Evolutionary conservation across 73 alveolate species (phyloP), one percentile per base, ranked within the genome.

Genomic region (Halteria grandinella): DNA sequence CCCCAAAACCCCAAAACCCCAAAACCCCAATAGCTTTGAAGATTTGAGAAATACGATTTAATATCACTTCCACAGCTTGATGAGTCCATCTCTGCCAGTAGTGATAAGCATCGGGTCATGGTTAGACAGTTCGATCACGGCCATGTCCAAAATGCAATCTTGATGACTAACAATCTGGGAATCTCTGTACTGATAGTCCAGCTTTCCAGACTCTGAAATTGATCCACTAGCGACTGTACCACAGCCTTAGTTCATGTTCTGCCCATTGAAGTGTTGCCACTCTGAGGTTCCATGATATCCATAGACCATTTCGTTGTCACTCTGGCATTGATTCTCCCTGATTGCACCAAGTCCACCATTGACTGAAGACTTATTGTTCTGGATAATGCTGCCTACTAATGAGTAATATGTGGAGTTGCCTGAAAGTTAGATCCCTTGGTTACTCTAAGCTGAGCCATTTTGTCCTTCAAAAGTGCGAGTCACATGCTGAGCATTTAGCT

Each of bases 41-140:
- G n/a, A n/a, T n/a, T n/a, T n/a, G n/a, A n/a, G n/a, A n/a, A n/a
- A n/a, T n/a, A n/a, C n/a, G n/a, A n/a, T n/a, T n/a, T n/a, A n/a
- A n/a, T 36, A 5, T 69, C 84, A 80, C 41, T 71, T 80, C 90
- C 90, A 80, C n/a, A 80, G 73, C 54, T 82, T 82, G 20, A 82
- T 78, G 5, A 57, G 17, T n/a, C 79, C 69, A 40, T 82, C 91
- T 71, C 91, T 82, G 5, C 91, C 86, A 14, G 81, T 43, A 14
- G 82, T 55, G 24, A 82, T 58, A 17, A 82, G 50, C 7, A 69
- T 39, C 7, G 86, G 82, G 27, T 70, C 86, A 5, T 34, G 23
- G 4, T 47, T 21, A 23, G 36, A 43, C 28, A 51, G 24, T 29
- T 82, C 85, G 23, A 69, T 34, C 36, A 58, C 54, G 15, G 54